Conservation (phyloP, 2,329 filamentous ascomycete genomes). For the Hawksworthiomyces lignivorus region DNA sequence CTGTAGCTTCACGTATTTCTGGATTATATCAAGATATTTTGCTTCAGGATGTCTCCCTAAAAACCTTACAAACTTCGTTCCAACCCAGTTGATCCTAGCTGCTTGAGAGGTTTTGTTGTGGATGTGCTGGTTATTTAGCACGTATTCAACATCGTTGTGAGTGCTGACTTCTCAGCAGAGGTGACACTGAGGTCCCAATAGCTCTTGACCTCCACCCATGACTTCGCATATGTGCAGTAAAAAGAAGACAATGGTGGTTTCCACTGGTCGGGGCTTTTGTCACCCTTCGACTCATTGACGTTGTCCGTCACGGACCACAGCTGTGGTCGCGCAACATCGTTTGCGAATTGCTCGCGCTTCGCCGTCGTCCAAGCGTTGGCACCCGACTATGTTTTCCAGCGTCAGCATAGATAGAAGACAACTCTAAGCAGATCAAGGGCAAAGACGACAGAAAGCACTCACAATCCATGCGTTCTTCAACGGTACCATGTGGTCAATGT, state of each 20-base stretch:
- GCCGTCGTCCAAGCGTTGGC: constrained; percentile 64
- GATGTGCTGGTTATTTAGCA: constrained; percentile 33
- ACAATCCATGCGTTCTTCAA: constrained; percentile 74
- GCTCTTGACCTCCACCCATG: constrained; percentile 73
- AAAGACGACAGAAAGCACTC: constrained; percentile 18
- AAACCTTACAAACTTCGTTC: too few relatives aligned
- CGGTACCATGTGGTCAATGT: constrained; percentile 80
- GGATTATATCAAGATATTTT: too few relatives aligned
- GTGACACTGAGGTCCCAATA: constrained; percentile 64
- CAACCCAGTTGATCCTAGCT: too few relatives aligned
- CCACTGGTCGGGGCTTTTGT: constrained; percentile 66
- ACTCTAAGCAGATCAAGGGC: constrained; percentile 4
- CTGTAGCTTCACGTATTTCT: too few relatives aligned
- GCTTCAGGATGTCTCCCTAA: too few relatives aligned
- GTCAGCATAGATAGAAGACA: neutral
- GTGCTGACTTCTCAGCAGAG: constrained; percentile 60
- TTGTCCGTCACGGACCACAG: constrained; percentile 71
- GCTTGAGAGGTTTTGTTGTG: too few relatives aligned
- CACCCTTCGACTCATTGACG: constrained; percentile 68
- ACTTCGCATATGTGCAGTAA: constrained; percentile 70
- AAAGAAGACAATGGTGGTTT: constrained; percentile 62
- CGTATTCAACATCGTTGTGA: constrained; percentile 56
- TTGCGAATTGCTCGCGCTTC: constrained; percentile 63
- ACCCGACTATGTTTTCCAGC: constrained; percentile 49
- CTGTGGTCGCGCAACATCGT: constrained; percentile 68